These are phyloP conservation scores for Leccinum arenicola DNA, from an alignment of 768 basidiomycete species.

Conservation along the genomic window DNA sequence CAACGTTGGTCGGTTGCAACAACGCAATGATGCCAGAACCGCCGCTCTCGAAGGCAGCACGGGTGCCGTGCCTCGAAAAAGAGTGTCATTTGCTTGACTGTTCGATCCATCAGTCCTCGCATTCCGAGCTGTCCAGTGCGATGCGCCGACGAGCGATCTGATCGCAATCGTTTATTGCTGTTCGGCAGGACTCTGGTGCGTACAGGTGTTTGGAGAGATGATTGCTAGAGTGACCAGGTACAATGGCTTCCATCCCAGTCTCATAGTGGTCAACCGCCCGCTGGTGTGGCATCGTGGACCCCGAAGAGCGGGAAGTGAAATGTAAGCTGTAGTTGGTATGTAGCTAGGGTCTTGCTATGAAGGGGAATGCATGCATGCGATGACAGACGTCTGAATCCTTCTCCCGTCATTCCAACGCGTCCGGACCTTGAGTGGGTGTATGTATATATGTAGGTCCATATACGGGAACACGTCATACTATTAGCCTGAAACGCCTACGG, in stretches of 20 bases:
- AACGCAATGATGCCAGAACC: conserved; percentile 8
- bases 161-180: conserved; percentile 18
- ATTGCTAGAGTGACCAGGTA: conserved; percentile 14
- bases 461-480: background rate
- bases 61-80: conserved; percentile 29
- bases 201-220: conserved; percentile 6
- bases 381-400: background rate
- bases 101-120: conserved; percentile 17
- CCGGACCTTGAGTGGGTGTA: background rate
- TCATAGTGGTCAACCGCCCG: conserved; percentile 20
- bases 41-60: conserved; percentile 8
- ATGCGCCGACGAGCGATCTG: conserved; percentile 20
- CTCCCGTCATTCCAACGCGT: background rate
- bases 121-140: conserved; percentile 15
- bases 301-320: conserved; percentile 8
- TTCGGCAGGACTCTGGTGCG: conserved; percentile 6
- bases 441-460: background rate
- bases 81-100: conserved; percentile 32
- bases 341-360: conserved; percentile 1
- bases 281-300: conserved; percentile 1
- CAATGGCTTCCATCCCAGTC: conserved; percentile 7
- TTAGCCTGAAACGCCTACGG: background rate
- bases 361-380: background rate
- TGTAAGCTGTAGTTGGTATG: background rate
- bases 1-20: conserved; percentile 12